phyloP scores from a whole-genome alignment of 345 rosid species.

The Gossypium stocksii region DNA sequence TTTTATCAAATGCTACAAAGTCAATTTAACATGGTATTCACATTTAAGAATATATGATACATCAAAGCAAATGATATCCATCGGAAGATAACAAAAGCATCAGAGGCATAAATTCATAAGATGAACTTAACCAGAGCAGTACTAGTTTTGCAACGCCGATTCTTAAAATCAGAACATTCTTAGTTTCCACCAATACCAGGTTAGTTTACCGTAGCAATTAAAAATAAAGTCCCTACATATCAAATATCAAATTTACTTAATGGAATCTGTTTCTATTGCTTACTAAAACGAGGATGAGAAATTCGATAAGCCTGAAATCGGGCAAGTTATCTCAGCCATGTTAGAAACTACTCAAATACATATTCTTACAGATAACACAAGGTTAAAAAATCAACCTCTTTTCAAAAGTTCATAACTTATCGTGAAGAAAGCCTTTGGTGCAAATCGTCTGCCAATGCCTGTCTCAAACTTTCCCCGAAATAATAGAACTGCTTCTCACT shows the following conservation, averaged over 20 bases:
- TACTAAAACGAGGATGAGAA: not conserved
- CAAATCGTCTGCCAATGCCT: conserved; percentile 91
- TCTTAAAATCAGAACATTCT: not conserved
- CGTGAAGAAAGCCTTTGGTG: conserved; percentile 87
- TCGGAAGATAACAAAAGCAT: not conserved
- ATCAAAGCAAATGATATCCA: not conserved
- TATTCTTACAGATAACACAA: conserved; percentile 16
- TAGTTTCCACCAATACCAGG: conserved; percentile 5
- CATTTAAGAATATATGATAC: not conserved
- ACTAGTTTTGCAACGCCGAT: not conserved
- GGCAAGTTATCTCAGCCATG: conserved; percentile 12
- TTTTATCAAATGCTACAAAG: not conserved
- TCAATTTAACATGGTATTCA: not conserved
- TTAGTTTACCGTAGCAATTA: conserved; percentile 16
- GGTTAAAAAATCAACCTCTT: conserved; percentile 7
- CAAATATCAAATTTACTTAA: conserved; percentile 12
- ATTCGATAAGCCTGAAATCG: not conserved
- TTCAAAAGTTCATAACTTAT: conserved; percentile 23
- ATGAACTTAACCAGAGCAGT: not conserved
- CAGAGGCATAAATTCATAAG: not conserved
- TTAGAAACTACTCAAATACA: conserved; percentile 20
- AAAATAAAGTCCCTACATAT: not conserved
- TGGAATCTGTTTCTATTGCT: conserved; percentile 17
- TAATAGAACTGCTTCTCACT: conserved; percentile 75
- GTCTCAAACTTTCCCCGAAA: conserved; percentile 80